Evolutionary conservation across 129 eudicot species (phyloP).

Genomic region (Tanacetum coccineum): DNA sequence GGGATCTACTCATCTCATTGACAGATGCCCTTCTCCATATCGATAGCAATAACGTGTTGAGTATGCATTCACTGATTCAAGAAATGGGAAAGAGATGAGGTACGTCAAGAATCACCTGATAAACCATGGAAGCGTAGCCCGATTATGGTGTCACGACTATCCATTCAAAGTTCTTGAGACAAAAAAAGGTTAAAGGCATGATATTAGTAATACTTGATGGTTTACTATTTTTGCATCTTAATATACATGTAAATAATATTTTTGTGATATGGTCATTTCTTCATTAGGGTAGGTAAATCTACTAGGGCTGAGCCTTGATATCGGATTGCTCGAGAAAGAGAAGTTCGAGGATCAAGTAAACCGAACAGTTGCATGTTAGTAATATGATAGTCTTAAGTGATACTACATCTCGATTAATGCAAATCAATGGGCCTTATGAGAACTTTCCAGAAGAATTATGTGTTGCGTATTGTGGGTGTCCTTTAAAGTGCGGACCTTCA

Average conservation of each 20-base stretch:
- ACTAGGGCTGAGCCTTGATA: not conserved
- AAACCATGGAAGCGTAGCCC: constrained; percentile 7
- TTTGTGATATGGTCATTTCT: not conserved
- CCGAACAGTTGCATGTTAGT: not conserved
- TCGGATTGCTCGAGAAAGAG: not conserved
- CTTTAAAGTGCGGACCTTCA: not conserved
- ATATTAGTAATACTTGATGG: too few relatives aligned
- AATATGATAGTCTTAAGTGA: not conserved
- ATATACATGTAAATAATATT: not conserved
- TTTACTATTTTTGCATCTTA: too few relatives aligned
- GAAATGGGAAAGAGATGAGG: constrained; percentile 21
- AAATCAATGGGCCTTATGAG: not conserved
- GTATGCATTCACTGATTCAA: constrained; percentile 10
- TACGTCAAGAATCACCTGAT: constrained; percentile 11
- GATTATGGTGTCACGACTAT: constrained; percentile 11
- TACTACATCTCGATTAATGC: not conserved
- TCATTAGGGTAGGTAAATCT: not conserved
- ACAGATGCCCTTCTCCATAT: not conserved
- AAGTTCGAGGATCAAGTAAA: not conserved
- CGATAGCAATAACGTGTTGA: not conserved
- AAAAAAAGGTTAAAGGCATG: not conserved
- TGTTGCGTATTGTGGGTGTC: not conserved
- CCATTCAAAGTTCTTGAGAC: constrained; percentile 3
- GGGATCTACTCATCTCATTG: not conserved
- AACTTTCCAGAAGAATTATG: constrained; percentile 1